Conservation (phyloP, 73 alveolate species). For the Stentor roeselii region DNA sequence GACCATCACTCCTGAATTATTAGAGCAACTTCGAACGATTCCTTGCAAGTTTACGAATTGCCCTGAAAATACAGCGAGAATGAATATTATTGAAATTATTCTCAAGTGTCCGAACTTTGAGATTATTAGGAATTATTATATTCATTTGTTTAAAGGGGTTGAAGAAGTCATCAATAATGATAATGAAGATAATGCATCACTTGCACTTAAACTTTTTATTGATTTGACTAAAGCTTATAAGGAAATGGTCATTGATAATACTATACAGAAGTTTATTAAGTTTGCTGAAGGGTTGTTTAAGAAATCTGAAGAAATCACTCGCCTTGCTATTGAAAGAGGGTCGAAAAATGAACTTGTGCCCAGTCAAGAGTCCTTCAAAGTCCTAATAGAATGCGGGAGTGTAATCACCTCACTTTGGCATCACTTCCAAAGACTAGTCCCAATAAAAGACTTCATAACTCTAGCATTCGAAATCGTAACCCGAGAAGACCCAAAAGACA, state of each 20-base stretch:
- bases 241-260: not conserved
- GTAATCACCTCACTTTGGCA: not conserved
- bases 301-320: not conserved
- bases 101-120: constrained; percentile 22
- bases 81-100: not conserved
- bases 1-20: not conserved
- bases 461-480: constrained; percentile 4
- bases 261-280: not conserved
- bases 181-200: constrained; percentile 13
- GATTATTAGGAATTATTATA: not conserved
- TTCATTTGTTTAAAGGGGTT: not conserved
- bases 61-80: constrained; percentile 21
- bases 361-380: not conserved
- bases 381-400: constrained; percentile 9
- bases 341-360: not conserved
- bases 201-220: not conserved
- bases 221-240: not conserved
- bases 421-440: constrained; percentile 13
- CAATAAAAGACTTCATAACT: constrained; percentile 16
- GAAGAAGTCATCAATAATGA: constrained; percentile 17
- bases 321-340: constrained; percentile 3
- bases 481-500: not conserved
- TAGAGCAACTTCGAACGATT: not conserved
- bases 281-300: constrained; percentile 10
- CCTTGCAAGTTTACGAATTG: not conserved